Percentiles rank a stretch among this genome's conserved stretches.
Evolutionary conservation across 2,329 filamentous ascomycete genomes (phyloP).

Genomic region (Aurifilum marmelostoma): DNA sequence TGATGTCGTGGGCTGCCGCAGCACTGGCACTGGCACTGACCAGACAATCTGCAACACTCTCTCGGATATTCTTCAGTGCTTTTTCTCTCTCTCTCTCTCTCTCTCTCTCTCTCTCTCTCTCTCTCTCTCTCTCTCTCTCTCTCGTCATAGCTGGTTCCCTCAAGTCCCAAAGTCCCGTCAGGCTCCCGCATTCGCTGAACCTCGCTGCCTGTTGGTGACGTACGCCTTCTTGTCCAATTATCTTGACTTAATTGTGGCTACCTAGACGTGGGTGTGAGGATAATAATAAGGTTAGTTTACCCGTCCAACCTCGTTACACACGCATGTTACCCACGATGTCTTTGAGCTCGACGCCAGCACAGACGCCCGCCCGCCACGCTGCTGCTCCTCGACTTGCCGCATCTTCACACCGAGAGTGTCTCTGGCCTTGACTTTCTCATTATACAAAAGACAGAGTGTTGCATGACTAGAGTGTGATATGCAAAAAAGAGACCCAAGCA

Average conservation of each 20-base stretch:
- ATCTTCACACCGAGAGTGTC: background rate
- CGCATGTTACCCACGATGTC: background rate
- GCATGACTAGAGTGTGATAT: background rate
- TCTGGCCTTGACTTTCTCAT: background rate
- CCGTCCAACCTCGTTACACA: no score
- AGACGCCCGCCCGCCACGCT: no score
- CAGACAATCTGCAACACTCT: conserved; percentile 16
- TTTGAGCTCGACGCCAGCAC: background rate
- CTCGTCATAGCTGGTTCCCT: background rate
- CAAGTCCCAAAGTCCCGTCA: background rate
- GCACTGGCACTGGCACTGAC: conserved; percentile 7
- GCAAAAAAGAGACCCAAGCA: background rate
- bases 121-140: no score
- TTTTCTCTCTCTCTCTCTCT: no score
- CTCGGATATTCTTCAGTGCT: background rate
- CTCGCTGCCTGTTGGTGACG: conserved; percentile 10
- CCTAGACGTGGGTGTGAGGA: background rate
- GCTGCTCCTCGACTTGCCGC: background rate
- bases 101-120: no score
- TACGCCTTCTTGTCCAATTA: background rate
- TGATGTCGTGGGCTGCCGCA: background rate
- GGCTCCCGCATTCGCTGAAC: background rate
- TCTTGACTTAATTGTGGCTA: background rate
- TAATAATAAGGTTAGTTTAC: background rate
- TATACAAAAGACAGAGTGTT: background rate